Base-by-base conservation (phyloP, 768 basidiomycete species). In the Naganishia randhawae region DNA sequence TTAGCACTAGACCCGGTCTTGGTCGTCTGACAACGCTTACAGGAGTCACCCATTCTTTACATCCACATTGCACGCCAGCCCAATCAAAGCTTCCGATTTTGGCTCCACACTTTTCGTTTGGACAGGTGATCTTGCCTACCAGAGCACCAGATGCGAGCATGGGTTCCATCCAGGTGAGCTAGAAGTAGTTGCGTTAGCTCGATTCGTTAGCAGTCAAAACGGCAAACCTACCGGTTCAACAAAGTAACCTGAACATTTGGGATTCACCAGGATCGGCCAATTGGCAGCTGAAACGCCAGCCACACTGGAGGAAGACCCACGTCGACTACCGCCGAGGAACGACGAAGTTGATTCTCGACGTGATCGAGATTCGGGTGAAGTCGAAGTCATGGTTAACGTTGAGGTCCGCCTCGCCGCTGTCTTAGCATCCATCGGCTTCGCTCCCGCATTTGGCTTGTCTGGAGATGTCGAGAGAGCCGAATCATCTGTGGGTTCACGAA, bases 11-110 rank as follows among this genome's bases (percentile, higher is more conserved):
- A 19, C 13, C 65, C 22, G 32, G 32, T 64, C 29, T 32, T 50
- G 48, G 6, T n/a, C 14, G 13, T 17, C 17, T 6, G 9, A 32
- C 70, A 42, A 25, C 52, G 71, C 88, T 75, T 72, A 93, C 92
- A 50, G 93, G 93, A 10, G 87, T 88, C 31, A 95, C 90, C 93
- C 93, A 97, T 74, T 87, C 86, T 73, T 88, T 89, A 76, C 93
- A 97, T 27, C 90, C 89, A 76, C 93, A 95, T 74, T 88, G 86
- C 32, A 91, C 87, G 0, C 95, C 95, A 5, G 93, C 92, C 96
- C 96, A 99, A 77, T 96, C 93, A 73, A 88, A 98, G 77, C 91
- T 96, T 2, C 96, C 96, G 19, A 99, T 83, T 81, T 99, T 99
- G 29, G 86, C 87, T 2, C 85, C 84, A 74, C 96, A 99, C 75